Evolutionary conservation across 352 stramenopile species (phyloP).

Genomic region (Pythium diclinum): DNA sequence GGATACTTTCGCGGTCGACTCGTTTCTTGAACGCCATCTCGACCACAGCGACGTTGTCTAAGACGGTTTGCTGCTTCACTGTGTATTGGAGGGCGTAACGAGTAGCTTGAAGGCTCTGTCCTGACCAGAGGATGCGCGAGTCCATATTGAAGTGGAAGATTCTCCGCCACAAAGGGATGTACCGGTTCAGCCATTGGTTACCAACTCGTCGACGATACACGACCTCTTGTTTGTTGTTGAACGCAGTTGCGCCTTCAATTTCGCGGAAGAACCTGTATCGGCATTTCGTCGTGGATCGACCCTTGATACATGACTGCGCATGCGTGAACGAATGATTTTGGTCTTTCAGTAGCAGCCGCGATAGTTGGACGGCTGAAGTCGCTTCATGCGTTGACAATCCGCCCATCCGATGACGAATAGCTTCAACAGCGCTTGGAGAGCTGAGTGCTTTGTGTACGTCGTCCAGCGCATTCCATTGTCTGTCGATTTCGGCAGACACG

Average conservation of each 20-base stretch:
- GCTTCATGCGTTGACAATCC: conserved; percentile 7
- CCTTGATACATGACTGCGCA: conserved; percentile 20
- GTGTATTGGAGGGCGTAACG: conserved; percentile 27
- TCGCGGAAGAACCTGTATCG: conserved; percentile 20
- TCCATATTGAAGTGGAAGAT: conserved; percentile 35
- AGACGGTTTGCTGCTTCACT: conserved; percentile 21
- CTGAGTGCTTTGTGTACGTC: not conserved
- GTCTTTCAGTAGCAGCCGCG: conserved; percentile 7
- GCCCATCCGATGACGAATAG: conserved; percentile 11
- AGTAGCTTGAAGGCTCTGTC: conserved; percentile 15
- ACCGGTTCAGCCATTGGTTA: conserved; percentile 29
- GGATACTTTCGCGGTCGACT: conserved; percentile 9
- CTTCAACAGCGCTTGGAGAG: not conserved
- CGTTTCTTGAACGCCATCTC: conserved; percentile 23
- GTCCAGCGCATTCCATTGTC: conserved; percentile 2
- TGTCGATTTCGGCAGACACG: not conserved
- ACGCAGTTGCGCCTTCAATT: not conserved
- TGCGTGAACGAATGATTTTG: conserved; percentile 19
- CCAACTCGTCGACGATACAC: conserved; percentile 12
- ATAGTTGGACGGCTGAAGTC: conserved; percentile 16
- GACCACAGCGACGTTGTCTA: conserved; percentile 29
- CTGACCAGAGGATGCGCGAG: conserved; percentile 19
- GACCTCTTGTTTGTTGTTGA: conserved; percentile 17
- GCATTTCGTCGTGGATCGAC: not conserved
- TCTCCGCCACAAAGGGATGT: conserved; percentile 17